Evolutionary conservation across 495 filamentous ascomycete species (phyloP).

Genomic region (Cudoniella acicularis): DNA sequence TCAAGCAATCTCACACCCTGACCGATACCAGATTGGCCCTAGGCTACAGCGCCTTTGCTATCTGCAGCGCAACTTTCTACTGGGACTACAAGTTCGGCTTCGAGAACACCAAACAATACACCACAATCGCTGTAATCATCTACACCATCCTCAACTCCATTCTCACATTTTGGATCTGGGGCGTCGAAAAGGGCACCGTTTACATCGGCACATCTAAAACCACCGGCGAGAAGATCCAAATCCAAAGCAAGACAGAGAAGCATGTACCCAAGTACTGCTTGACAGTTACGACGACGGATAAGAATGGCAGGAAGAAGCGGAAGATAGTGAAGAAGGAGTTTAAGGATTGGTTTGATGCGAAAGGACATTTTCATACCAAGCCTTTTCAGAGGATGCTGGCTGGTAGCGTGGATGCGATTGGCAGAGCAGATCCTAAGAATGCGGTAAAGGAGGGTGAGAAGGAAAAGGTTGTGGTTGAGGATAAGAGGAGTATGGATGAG

Average conservation of each 20-base stretch:
- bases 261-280: conserved; percentile 76
- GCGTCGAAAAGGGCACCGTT: conserved; percentile 74
- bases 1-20: conserved; percentile 74
- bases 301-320: conserved; percentile 35
- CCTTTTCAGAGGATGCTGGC: conserved; percentile 84
- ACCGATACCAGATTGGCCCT: conserved; percentile 77
- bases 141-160: conserved; percentile 79
- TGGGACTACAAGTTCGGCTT: conserved; percentile 90
- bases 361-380: conserved; percentile 75
- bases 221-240: conserved; percentile 48
- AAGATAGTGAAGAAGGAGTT: conserved; percentile 64
- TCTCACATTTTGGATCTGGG: conserved; percentile 84
- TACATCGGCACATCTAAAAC: conserved; percentile 60
- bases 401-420: conserved; percentile 62
- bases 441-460: conserved; percentile 24
- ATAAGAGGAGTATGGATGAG: conserved; percentile 19
- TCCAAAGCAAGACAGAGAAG: conserved; percentile 67
- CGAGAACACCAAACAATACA: conserved; percentile 72
- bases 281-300: conserved; percentile 47
- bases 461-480: conserved; percentile 8
- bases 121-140: conserved; percentile 66
- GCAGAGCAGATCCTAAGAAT: conserved; percentile 61
- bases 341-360: conserved; percentile 78
- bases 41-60: conserved; percentile 76
- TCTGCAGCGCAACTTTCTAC: conserved; percentile 78